Percentiles rank a stretch among this genome's conserved stretches.
These are phyloP conservation scores for Verbascum thapsus DNA, from an alignment of 257 asterid genomes.

Conservation along the genomic window DNA sequence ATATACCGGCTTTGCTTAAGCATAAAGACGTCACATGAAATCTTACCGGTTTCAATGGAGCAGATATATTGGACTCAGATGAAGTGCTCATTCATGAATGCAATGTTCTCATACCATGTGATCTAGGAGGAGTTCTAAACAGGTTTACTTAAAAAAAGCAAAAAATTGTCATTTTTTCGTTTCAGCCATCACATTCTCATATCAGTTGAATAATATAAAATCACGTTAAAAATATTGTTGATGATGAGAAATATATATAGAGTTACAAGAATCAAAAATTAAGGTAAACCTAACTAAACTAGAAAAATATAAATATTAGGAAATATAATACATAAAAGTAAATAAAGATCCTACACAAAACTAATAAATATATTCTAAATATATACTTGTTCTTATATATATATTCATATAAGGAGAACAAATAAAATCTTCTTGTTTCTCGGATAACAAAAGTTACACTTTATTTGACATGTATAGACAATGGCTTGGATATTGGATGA, in stretches of 20 bases:
- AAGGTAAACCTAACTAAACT: no score
- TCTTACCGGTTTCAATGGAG: slow-evolving; percentile 51
- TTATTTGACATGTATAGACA: slow-evolving; percentile 54
- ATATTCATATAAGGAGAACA: no score
- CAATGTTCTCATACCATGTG: slow-evolving; percentile 82
- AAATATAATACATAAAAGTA: no score
- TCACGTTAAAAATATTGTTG: no score
- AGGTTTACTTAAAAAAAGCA: slow-evolving; percentile 33
- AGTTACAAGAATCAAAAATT: no score
- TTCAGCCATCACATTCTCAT: no score
- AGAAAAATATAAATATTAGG: no score
- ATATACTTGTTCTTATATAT: neutral
- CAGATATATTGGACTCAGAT: slow-evolving; percentile 55
- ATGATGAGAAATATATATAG: no score
- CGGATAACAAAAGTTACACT: neutral
- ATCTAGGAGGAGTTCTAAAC: slow-evolving; percentile 80
- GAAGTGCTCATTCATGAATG: slow-evolving; percentile 63
- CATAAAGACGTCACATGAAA: slow-evolving; percentile 55
- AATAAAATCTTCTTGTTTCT: neutral
- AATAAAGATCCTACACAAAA: no score
- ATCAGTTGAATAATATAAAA: no score
- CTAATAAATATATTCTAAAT: slow-evolving; percentile 64
- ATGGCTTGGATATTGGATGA: slow-evolving; percentile 99
- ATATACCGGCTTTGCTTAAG: slow-evolving; percentile 54
- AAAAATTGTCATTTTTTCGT: no score